A percentile compares a stretch with the other conserved stretches of the same genome.
phyloP scores from a whole-genome alignment of 805 yeast species.

The Metschnikowia matae region DNA sequence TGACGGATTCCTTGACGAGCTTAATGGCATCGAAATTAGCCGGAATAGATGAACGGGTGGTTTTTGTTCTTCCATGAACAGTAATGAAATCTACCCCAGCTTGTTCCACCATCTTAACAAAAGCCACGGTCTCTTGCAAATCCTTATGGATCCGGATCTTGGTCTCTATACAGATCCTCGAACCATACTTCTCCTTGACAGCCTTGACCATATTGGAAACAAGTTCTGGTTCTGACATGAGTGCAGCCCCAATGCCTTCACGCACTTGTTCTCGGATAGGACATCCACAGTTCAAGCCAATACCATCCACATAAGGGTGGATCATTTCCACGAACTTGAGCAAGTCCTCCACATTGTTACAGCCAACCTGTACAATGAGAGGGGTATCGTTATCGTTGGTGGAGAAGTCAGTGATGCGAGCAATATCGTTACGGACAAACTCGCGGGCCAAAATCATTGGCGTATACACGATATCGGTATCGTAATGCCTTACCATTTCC shows the following conservation, averaged over 20 bases:
- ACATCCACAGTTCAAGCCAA: conserved; percentile 96
- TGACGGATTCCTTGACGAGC: conserved; percentile 49
- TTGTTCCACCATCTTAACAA: conserved; percentile 69
- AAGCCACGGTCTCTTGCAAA: conserved; percentile 62
- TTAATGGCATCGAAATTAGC: conserved; percentile 81
- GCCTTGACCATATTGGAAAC: conserved; percentile 82
- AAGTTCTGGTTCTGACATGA: conserved; percentile 77
- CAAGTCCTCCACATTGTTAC: conserved; percentile 77
- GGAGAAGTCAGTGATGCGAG: conserved; percentile 79
- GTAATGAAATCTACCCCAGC: conserved; percentile 94
- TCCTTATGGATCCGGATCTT: conserved; percentile 87
- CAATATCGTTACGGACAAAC: conserved; percentile 78
- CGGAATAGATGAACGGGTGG: conserved; percentile 79
- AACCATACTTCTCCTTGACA: conserved; percentile 73
- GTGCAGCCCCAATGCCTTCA: conserved; percentile 96
- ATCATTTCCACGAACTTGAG: conserved; percentile 82
- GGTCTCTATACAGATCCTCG: conserved; percentile 73
- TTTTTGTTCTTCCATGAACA: conserved; percentile 87
- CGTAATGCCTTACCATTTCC: conserved; percentile 63
- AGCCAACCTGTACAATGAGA: conserved; percentile 86
- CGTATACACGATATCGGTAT: conserved; percentile 80
- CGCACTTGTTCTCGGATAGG: conserved; percentile 93
- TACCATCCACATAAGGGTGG: conserved; percentile 87
- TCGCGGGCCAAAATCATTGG: conserved; percentile 98
- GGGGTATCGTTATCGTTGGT: conserved; percentile 69